A percentile compares a stretch with the other conserved stretches of the same genome.
These are phyloP conservation scores for Penicillium sclerotigenum DNA, from an alignment of 2,329 filamentous ascomycete species.

Conservation along the genomic window DNA sequence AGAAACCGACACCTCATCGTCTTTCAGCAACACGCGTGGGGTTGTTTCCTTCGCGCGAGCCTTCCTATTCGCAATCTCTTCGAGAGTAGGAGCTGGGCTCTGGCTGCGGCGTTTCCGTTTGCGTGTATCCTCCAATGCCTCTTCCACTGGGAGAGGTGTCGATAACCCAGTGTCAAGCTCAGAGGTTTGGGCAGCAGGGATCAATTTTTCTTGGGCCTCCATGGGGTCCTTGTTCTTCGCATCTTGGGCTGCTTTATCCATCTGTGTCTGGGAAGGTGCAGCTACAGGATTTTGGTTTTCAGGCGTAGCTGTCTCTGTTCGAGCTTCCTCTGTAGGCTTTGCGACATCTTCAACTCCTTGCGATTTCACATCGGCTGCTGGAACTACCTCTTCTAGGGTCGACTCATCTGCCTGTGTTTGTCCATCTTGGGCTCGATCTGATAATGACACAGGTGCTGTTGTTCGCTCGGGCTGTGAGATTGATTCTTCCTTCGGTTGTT, in stretches of 20 bases:
- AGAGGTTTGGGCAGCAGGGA: conserved; percentile 22
- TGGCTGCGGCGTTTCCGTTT: conserved; percentile 67
- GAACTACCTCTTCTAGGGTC: neutral
- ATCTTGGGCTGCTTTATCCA: neutral
- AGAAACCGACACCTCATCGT: conserved; percentile 23
- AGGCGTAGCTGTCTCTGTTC: neutral
- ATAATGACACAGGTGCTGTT: neutral
- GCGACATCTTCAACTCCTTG: conserved; percentile 14
- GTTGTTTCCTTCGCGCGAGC: conserved; percentile 48
- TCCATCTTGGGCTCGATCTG: conserved; percentile 9
- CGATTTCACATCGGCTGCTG: neutral
- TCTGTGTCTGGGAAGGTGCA: neutral
- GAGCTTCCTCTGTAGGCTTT: conserved; percentile 15
- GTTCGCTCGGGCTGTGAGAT: neutral
- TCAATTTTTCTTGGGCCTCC: conserved; percentile 20
- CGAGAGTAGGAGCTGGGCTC: conserved; percentile 56
- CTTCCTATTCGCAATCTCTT: conserved; percentile 57
- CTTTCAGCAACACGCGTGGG: conserved; percentile 30
- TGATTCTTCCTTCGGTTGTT: conserved; percentile 7
- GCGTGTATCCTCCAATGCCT: conserved; percentile 53
- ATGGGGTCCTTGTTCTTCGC: conserved; percentile 15
- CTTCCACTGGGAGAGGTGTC: conserved; percentile 32
- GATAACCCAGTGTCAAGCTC: conserved; percentile 28
- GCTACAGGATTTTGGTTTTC: neutral
- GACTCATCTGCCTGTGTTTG: conserved; percentile 8